Evolutionary conservation across 257 asterid genomes (phyloP).

Genomic region (Rehmannia glutinosa): DNA sequence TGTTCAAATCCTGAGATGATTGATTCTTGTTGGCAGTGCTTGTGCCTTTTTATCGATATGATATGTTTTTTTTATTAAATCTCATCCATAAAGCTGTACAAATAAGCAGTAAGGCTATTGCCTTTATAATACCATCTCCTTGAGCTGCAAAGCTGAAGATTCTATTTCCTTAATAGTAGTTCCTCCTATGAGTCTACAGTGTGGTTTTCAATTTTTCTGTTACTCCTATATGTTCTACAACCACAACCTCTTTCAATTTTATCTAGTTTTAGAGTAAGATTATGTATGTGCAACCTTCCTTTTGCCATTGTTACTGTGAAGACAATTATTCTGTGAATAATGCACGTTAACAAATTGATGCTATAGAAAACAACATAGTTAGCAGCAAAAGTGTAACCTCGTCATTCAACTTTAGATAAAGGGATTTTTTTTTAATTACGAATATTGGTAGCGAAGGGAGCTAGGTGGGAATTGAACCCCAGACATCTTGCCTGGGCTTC

Average conservation of each 20-base stretch:
- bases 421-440: too few relatives aligned
- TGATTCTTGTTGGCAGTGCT: background rate
- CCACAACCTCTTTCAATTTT: background rate
- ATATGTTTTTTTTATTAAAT: background rate
- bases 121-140: too few relatives aligned
- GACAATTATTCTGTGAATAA: background rate
- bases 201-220: too few relatives aligned
- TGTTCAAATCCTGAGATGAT: background rate
- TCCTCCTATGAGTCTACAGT: too few relatives aligned
- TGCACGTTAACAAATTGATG: background rate
- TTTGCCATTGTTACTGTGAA: background rate
- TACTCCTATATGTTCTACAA: too few relatives aligned
- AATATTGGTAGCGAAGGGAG: too few relatives aligned
- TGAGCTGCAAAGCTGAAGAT: too few relatives aligned
- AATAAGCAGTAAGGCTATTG: background rate
- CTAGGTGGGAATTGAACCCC: too few relatives aligned
- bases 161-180: background rate
- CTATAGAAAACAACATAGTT: background rate
- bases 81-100: background rate
- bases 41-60: conserved; percentile 2
- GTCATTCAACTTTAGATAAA: background rate
- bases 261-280: background rate
- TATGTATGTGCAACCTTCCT: background rate
- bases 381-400: background rate
- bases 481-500: too few relatives aligned